Base-by-base conservation (phyloP, 1,284 basidiomycete genomes). In the Cerrena zonata region DNA sequence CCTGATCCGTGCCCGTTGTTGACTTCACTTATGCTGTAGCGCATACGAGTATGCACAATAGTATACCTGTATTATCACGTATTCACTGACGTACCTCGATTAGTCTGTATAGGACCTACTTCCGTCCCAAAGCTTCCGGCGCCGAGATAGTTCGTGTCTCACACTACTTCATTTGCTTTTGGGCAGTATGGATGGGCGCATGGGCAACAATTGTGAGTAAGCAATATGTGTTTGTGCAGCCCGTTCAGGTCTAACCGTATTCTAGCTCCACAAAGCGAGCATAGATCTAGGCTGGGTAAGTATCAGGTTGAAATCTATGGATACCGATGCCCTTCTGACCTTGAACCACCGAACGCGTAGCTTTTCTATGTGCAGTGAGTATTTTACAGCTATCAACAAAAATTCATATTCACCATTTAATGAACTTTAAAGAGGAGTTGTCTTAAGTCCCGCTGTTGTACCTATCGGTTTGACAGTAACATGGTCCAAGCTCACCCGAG, bases 51-150 rank as follows among this genome's bases (percentile, higher is more conserved):
- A 21, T 34, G 4, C 36, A 5, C 25, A 13, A 40, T 44, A 63
- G 26, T 21, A 12, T 40, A 15, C n/a, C 15, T 25, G 36, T 7
- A 34, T 11, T 47, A 66, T n/a, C n/a, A n/a, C n/a, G 22, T 34
- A 5, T 38, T 5, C 25, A 13, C 48, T 44, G 63, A 30, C 24
- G 13, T 40, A 15, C n/a, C 15, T 25, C 38, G 15, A 34, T 11
- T 47, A 66, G 62, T 49, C 40, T 89, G 7, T 89, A 84, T 66
- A 78, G 86, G 66, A 80, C 77, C 18, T 87, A 86, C 56, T 76
- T 80, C 55, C 78, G 82, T 45, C 83, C 82, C 1, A 66, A 71
- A 12, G 85, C 86, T 0, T 79, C 71, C 19, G 80, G 84, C 47
- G 66, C 66, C 11, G 80, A 87, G 61, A 76, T 88, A 37, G 67